Evolutionary conservation across 176 grass and related monocot genomes (phyloP).

Genomic region (Poa pratensis): DNA sequence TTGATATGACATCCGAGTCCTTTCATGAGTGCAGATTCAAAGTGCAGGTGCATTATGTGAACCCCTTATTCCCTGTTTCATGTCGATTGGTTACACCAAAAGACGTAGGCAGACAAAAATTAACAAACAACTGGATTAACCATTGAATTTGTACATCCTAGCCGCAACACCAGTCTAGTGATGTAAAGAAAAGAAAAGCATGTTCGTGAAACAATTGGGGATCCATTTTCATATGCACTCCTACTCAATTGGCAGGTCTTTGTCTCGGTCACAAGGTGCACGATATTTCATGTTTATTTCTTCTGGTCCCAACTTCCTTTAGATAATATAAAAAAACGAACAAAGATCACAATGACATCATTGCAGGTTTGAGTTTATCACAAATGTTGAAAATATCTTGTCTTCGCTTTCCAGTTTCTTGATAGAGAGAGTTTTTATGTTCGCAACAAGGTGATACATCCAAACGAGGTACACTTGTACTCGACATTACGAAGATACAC

Average conservation of each 20-base stretch:
- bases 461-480: too few relatives aligned
- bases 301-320: constrained; percentile 21
- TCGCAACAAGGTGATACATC: too few relatives aligned
- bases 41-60: constrained; percentile 19
- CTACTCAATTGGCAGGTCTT: constrained; percentile 10
- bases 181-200: neutral
- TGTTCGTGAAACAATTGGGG: neutral
- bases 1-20: neutral
- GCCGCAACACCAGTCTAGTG: neutral
- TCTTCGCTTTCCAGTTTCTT: too few relatives aligned
- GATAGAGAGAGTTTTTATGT: too few relatives aligned
- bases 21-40: constrained; percentile 33
- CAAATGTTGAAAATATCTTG: neutral
- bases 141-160: neutral
- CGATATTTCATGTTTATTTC: constrained; percentile 24
- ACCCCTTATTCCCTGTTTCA: constrained; percentile 34
- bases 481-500: too few relatives aligned
- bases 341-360: constrained; percentile 10
- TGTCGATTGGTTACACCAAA: neutral
- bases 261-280: constrained; percentile 18
- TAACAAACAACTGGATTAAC: neutral
- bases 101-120: neutral
- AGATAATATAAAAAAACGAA: constrained; percentile 1
- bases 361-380: constrained; percentile 34
- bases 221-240: neutral